These are phyloP conservation scores for Ganoderma boninense DNA, from an alignment of 1,284 basidiomycete genomes.

Conservation along the genomic window DNA sequence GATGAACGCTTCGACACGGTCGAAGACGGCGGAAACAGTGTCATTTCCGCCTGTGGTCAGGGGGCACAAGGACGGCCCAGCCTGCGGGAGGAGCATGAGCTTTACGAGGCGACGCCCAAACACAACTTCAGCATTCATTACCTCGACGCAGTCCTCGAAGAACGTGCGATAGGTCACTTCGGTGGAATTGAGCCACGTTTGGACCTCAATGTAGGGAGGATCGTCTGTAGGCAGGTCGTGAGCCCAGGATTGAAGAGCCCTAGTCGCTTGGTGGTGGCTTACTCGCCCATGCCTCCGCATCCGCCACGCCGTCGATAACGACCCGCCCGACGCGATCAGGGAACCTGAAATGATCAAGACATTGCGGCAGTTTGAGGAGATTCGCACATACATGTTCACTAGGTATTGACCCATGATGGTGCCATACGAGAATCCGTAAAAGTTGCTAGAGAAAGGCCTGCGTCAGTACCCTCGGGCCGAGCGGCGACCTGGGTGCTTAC, in stretches of 20 bases:
- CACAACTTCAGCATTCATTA: slow-evolving; percentile 15
- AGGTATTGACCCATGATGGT: slow-evolving; percentile 38
- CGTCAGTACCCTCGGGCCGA: slow-evolving; percentile 1
- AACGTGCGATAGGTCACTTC: slow-evolving; percentile 46
- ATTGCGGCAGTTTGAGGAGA: neutral
- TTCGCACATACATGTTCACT: slow-evolving; percentile 33
- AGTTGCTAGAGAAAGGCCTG: slow-evolving; percentile 29
- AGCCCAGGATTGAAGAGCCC: neutral
- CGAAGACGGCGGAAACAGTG: slow-evolving; percentile 37
- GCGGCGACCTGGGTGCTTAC: slow-evolving; percentile 41
- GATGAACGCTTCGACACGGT: slow-evolving; percentile 46
- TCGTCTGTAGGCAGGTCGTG: slow-evolving; percentile 32
- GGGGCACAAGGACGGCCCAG: slow-evolving; percentile 42
- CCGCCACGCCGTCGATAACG: slow-evolving; percentile 37
- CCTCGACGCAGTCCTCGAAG: slow-evolving; percentile 44
- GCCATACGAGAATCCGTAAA: slow-evolving; percentile 38
- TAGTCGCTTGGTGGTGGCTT: slow-evolving; percentile 7
- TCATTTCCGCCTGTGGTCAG: slow-evolving; percentile 39
- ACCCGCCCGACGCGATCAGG: slow-evolving; percentile 37
- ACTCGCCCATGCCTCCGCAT: slow-evolving; percentile 41
- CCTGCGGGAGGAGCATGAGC: slow-evolving; percentile 19
- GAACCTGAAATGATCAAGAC: slow-evolving; percentile 23
- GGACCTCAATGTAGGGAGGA: slow-evolving; percentile 45
- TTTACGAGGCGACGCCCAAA: neutral
- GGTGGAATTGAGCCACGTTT: slow-evolving; percentile 40